phyloP scores from a whole-genome alignment of 495 filamentous ascomycete genomes.

The Trypethelium eluteriae region DNA sequence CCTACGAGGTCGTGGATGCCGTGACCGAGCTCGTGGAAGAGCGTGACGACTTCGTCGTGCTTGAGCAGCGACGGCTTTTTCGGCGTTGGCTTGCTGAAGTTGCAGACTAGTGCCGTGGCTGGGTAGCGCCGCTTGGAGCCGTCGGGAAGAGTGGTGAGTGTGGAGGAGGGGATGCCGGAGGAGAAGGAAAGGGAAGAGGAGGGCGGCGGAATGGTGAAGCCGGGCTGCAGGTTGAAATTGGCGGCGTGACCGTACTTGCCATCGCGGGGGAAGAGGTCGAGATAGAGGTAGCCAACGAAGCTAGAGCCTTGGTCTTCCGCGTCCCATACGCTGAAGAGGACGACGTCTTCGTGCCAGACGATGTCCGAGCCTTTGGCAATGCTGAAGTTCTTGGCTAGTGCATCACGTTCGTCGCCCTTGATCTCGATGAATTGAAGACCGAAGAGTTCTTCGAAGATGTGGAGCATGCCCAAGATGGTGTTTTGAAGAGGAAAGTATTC shows the following conservation, averaged over 20 bases:
- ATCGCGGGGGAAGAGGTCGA: constrained; percentile 58
- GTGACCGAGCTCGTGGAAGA: constrained; percentile 70
- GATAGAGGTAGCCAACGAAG: constrained; percentile 67
- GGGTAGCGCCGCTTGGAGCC: constrained; percentile 49
- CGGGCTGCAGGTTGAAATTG: constrained; percentile 45
- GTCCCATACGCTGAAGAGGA: constrained; percentile 65
- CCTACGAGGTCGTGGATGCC: constrained; percentile 68
- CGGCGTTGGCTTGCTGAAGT: constrained; percentile 62
- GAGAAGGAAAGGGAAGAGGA: constrained; percentile 20
- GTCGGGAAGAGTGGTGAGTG: constrained; percentile 9
- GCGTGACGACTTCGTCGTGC: constrained; percentile 61
- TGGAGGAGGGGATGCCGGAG: constrained; percentile 22
- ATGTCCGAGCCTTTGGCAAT: constrained; percentile 54
- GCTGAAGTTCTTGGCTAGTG: constrained; percentile 41
- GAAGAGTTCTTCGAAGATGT: constrained; percentile 90
- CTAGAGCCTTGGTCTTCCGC: constrained; percentile 54
- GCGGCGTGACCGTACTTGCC: constrained; percentile 56
- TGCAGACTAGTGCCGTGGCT: constrained; percentile 63
- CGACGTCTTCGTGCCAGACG: constrained; percentile 64
- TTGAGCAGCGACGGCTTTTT: constrained; percentile 64
- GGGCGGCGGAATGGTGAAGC: constrained; percentile 24
- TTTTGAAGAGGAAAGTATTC: constrained; percentile 88
- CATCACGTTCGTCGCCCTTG: constrained; percentile 49
- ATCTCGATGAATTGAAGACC: constrained; percentile 87
- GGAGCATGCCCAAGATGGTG: constrained; percentile 82